These are phyloP conservation scores for Hirsutella rhossiliensis DNA, from an alignment of 2,329 filamentous ascomycete genomes.

Conservation along the genomic window DNA sequence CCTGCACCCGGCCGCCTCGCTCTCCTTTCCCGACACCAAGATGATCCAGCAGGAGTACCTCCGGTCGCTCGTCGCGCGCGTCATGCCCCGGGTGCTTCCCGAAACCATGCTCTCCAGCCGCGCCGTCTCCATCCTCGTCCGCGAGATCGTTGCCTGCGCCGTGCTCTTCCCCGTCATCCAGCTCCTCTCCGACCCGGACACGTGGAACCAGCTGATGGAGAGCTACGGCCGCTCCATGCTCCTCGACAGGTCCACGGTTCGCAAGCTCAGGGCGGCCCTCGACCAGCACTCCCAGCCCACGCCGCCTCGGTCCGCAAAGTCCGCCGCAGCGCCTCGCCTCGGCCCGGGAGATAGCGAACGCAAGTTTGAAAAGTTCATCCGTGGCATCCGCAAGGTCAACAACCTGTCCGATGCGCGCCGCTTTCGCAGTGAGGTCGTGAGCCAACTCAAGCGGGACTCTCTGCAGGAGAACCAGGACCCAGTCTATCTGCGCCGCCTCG, in stretches of 20 bases:
- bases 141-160: conserved; percentile 89
- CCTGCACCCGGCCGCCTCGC: conserved; percentile 72
- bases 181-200: conserved; percentile 80
- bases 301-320: conserved; percentile 46
- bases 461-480: conserved; percentile 69
- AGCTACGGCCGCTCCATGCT: conserved; percentile 75
- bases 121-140: conserved; percentile 67
- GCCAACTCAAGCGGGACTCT: conserved; percentile 78
- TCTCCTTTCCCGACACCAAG: conserved; percentile 76
- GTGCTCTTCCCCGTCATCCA: conserved; percentile 73
- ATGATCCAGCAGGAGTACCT: conserved; percentile 81
- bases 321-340: conserved; percentile 68
- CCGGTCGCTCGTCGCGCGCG: conserved; percentile 56
- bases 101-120: conserved; percentile 64
- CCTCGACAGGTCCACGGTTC: conserved; percentile 90
- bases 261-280: conserved; percentile 78
- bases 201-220: conserved; percentile 95
- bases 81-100: conserved; percentile 68
- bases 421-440: conserved; percentile 84
- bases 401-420: conserved; percentile 87
- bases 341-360: conserved; percentile 74
- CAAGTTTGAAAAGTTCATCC: conserved; percentile 88
- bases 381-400: conserved; percentile 75
- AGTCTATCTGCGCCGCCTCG: conserved; percentile 76
- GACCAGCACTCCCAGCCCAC: conserved; percentile 87